Evolutionary conservation across 352 stramenopile species (phyloP), one percentile per base, ranked within the genome.

Genomic region (Peronospora belbahrii): DNA sequence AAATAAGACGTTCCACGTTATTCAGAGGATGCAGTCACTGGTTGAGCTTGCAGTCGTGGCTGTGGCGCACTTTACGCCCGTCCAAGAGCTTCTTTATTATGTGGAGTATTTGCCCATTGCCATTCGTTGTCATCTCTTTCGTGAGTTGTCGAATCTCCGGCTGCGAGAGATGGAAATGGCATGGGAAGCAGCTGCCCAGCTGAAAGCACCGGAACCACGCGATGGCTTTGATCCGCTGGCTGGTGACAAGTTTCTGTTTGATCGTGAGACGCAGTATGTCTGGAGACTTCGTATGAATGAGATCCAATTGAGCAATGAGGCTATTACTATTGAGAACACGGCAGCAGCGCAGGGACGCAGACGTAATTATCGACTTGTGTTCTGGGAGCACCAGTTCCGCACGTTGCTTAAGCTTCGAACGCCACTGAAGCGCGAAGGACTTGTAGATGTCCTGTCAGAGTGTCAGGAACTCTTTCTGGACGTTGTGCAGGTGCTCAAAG

Each of bases 301-400:
- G 51, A 15, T 42, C 32, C 37, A 31, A 52, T 17, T 52, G 25
- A 32, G 45, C 28, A 51, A 38, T 25, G 42, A 34, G 23, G 18
- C 38, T 11, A 37, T 40, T 40, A 32, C 38, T 3, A 57, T 61
- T 10, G 41, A 58, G 20, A 56, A 50, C 40, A 57, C 48, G 28
- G 35, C 27, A 14, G 54, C 22, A 4, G 37, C 46, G 0, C 38
- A 52, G 24, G 46, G 35, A 44, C 59, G 48, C 14, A 56, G 65
- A 58, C 66, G 69, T 38, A 74, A 73, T 38, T 52, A 55, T 10
- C 57, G 69, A 0, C 36, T 65, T 18, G 42, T 74, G 28, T 83
- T 78, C 52, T 83, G 72, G 72, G 72, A 83, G 43, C 64, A 76
- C 30, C 64, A 73, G 25, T 80, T 77, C 35, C 72, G 72, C n/a